These are phyloP conservation scores for Ophiostoma angusticollis DNA, from an alignment of 2,329 filamentous ascomycete genomes.

Conservation along the genomic window DNA sequence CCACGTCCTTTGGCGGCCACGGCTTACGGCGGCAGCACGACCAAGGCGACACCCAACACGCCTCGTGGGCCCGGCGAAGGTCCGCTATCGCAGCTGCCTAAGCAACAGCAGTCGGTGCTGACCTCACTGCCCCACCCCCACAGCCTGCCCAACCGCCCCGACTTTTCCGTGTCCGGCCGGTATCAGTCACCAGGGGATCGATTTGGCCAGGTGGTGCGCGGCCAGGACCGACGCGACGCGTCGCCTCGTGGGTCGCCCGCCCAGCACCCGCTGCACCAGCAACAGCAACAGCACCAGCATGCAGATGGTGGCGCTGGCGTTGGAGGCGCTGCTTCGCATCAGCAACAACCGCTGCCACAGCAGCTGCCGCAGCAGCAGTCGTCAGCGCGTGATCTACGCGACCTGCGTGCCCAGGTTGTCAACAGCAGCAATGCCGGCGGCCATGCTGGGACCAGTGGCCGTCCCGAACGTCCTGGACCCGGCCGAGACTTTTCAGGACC, in stretches of 20 bases:
- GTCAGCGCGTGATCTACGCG: not conserved
- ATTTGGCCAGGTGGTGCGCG: constrained; percentile 17
- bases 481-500: not conserved
- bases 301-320: not conserved
- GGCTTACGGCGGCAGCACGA: constrained; percentile 5
- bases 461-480: not conserved
- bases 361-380: not conserved
- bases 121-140: constrained; percentile 18
- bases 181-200: constrained; percentile 11
- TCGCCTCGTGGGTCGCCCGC: not conserved
- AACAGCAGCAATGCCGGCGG: not conserved
- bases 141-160: constrained; percentile 20
- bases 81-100: constrained; percentile 6
- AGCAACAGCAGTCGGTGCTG: constrained; percentile 24
- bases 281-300: not conserved
- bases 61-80: not conserved
- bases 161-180: constrained; percentile 15
- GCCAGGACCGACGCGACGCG: constrained; percentile 12
- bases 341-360: too few species aligned
- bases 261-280: not conserved
- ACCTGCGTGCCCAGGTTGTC: too few species aligned
- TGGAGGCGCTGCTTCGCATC: too few species aligned
- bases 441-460: not conserved
- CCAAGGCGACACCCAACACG: constrained; percentile 15
- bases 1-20: constrained; percentile 16